Evolutionary conservation across 2,329 filamentous ascomycete genomes (phyloP).

Genomic region (Conoideocrella luteorostrata): DNA sequence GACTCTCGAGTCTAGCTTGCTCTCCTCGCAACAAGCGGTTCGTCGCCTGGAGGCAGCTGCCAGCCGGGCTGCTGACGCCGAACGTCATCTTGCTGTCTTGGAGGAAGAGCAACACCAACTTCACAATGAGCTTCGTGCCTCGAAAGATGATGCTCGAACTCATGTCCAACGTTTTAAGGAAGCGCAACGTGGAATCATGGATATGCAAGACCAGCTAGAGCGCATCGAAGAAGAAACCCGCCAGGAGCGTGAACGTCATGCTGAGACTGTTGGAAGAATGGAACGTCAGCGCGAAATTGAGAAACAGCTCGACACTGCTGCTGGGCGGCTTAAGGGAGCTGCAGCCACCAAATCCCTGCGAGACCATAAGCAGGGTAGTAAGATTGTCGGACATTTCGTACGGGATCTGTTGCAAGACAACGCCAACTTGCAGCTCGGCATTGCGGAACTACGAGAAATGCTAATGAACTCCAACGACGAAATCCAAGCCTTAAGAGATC

Average conservation of each 20-base stretch:
- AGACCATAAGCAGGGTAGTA: conserved; percentile 51
- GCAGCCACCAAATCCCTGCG: conserved; percentile 63
- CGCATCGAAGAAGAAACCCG: conserved; percentile 77
- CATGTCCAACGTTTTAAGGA: conserved; percentile 79
- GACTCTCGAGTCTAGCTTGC: conserved; percentile 67
- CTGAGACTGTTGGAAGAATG: conserved; percentile 74
- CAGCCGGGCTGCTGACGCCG: conserved; percentile 68
- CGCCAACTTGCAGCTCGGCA: conserved; percentile 84
- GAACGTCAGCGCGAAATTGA: conserved; percentile 79
- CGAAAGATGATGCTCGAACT: conserved; percentile 68
- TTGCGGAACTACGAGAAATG: conserved; percentile 86
- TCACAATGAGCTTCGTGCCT: conserved; percentile 59
- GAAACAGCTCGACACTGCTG: conserved; percentile 71
- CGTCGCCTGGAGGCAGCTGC: conserved; percentile 69
- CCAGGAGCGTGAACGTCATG: conserved; percentile 74
- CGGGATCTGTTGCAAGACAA: conserved; percentile 95
- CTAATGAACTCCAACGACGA: conserved; percentile 89
- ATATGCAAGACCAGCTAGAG: conserved; percentile 83
- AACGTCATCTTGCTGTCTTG: conserved; percentile 70
- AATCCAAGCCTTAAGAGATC: conserved; percentile 78
- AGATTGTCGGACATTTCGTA: conserved; percentile 90
- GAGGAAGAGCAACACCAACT: conserved; percentile 76
- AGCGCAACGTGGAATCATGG: conserved; percentile 70
- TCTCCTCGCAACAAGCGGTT: conserved; percentile 71
- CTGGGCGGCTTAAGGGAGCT: conserved; percentile 72